Base-by-base conservation (phyloP, 1,284 basidiomycete genomes). In the Entoloma clypeatum region DNA sequence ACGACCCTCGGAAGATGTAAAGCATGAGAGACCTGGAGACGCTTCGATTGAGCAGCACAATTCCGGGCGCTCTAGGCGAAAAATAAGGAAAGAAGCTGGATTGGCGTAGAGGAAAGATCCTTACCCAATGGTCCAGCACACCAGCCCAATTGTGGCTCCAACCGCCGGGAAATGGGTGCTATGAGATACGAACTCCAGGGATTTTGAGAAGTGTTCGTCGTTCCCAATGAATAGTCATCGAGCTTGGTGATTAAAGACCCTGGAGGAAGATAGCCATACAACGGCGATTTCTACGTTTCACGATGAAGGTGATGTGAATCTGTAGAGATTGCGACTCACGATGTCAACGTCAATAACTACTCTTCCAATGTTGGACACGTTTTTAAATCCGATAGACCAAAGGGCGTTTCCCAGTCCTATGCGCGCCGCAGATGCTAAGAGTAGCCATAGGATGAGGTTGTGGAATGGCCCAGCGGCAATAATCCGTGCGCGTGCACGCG, bases 381-480 rank as follows among this genome's bases (percentile, higher is more conserved):
- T 70, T 26, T 57, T 57, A 53, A 81, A 86, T 5, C 73, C 71
- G 4, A 74, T 23, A 18, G 59, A 51, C 50, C 67, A 65, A 3
- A 69, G 48, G 1, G 60, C 22, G 3, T 45, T 39, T 1, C 58
- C 55, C 1, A 63, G 32, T 2, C 62, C 60, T 3, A 58, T 41
- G 42, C 59, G 62, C 22, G 62, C 56, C 5, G 60, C 42, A 3
- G 59, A 42, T 1, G 63, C 36, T 13, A 80, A 56, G 2, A 72
- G 21, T 29, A 58, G 52, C 63, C 68, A 75, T 30, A 77, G 60
- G 1, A 72, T 47, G 7, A 81, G 45, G 51, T 89, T 89, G 53
- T 89, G 85, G 49, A 78, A 83, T 7, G 84, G 78, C 5, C 86
- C 86, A 3, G 78, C 75, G 11, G 79, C 69, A 23, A 77, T 66